Evolutionary conservation across 2,329 filamentous ascomycete species (phyloP), one percentile per base, ranked within the genome.

Genomic region (Aspergillus bombycis): DNA sequence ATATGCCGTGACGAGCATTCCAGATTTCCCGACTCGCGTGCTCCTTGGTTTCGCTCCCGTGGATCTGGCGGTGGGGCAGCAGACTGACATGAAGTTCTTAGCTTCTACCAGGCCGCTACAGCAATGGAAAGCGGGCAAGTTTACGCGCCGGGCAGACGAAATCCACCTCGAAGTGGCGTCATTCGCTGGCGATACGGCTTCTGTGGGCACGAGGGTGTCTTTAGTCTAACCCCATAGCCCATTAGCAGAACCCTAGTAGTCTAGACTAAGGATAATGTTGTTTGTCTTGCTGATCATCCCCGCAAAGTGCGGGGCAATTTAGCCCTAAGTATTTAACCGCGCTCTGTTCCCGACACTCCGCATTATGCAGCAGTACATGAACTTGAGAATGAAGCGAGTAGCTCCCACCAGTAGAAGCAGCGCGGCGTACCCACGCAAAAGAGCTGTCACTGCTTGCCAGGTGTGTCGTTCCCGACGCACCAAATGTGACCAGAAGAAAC

Each of bases 401-500:
- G 43, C 43, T 23, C 43, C 43, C 9, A 45, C 43, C 9, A 45
- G 43, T 45, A 45, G 58, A 23, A 52, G 50, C 12, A 53, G 26
- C 21, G 16, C 48, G 3, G 48, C 52, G 1, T 72, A 72, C 62
- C 71, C 73, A 11, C 65, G 73, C 46, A 74, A 74, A 48, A 63
- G 73, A 28, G 74, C 73, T 19, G 67, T 73, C 30, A 66, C 68
- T 57, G 74, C 73, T 4, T 75, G 74, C 57, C 71, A 73, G 36
- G 71, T 70, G 23, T 75, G 74, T 62, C 68, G 74, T 21, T 62
- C 68, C 2, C 62, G 74, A 21, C 61, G 71, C 23, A 75, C 73
- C 14, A 75, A 75, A 64, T 75, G 74, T 61, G 71, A 75, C 61
- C 73, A 75, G 52, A 65, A 60, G 36, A 64, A 68, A 34, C 73